Evolutionary conservation across 2,329 filamentous ascomycete genomes (phyloP).

Genomic region (Colletotrichum musae): DNA sequence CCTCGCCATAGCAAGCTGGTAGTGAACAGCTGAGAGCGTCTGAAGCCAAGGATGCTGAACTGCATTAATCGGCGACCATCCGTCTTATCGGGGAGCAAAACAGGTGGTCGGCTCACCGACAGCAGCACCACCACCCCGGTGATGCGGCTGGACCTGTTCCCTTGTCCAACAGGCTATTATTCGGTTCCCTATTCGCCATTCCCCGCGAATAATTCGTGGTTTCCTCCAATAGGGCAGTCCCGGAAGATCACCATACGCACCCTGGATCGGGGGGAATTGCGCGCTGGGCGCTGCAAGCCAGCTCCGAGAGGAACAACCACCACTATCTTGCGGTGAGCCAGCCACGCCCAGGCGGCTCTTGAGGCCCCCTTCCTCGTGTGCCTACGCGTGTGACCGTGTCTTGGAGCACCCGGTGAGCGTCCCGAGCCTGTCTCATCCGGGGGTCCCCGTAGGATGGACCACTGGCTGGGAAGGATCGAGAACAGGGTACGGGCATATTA

Average conservation of each 20-base stretch:
- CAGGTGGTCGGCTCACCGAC: slow-evolving; percentile 1
- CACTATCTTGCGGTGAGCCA: slow-evolving; percentile 35
- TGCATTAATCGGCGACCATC: no score
- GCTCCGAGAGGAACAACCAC: background rate
- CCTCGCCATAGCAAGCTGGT: no score
- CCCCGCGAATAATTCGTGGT: slow-evolving; percentile 11
- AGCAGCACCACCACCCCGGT: no score
- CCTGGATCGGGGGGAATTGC: slow-evolving; percentile 17
- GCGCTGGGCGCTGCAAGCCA: no score
- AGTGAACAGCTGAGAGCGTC: no score
- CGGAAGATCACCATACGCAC: slow-evolving; percentile 38
- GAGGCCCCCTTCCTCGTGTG: background rate
- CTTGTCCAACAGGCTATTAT: slow-evolving; percentile 14
- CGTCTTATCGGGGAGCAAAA: slow-evolving; percentile 7
- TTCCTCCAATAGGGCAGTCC: slow-evolving; percentile 30
- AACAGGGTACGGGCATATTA: background rate
- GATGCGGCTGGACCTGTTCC: background rate
- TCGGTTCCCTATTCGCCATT: slow-evolving; percentile 16
- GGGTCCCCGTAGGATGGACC: background rate
- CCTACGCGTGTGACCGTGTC: no score
- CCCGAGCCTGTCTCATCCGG: slow-evolving; percentile 27
- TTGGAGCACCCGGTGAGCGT: slow-evolving; percentile 16
- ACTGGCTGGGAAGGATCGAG: background rate
- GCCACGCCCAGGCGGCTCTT: slow-evolving; percentile 6
- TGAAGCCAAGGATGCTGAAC: no score